These are phyloP conservation scores for Dactylellina parvicollis DNA, from an alignment of 2,329 filamentous ascomycete genomes.

Conservation along the genomic window DNA sequence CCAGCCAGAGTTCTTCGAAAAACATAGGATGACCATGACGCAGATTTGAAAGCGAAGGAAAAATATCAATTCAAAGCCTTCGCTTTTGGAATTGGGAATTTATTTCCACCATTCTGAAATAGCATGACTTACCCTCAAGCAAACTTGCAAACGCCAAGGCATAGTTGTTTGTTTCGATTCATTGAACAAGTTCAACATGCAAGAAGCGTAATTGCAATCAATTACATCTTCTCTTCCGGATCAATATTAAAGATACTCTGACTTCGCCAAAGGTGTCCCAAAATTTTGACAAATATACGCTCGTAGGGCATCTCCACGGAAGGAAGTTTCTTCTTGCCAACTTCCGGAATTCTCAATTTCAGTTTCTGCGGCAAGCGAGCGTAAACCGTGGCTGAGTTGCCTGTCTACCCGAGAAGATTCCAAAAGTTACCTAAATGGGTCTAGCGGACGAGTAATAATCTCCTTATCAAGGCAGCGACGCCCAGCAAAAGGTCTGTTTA, in stretches of 20 bases:
- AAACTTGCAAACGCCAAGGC: neutral
- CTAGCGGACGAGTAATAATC: conserved; percentile 1
- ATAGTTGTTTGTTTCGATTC: neutral
- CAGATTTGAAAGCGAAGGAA: conserved; percentile 18
- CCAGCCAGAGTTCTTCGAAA: neutral
- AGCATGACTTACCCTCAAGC: conserved; percentile 6
- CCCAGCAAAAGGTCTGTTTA: conserved; percentile 20
- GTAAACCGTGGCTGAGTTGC: conserved; percentile 36
- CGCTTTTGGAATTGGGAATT: conserved; percentile 14
- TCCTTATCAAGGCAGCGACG: neutral
- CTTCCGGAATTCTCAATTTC: conserved; percentile 21
- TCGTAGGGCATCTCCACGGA: neutral
- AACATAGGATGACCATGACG: conserved; percentile 30
- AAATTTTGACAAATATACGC: neutral
- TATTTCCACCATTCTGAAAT: conserved; percentile 12
- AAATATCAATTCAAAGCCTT: conserved; percentile 1
- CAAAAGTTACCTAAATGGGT: conserved; percentile 27
- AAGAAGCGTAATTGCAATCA: no score
- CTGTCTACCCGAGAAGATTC: conserved; percentile 32
- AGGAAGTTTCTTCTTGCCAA: conserved; percentile 3
- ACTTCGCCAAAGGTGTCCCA: neutral
- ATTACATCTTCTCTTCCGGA: neutral
- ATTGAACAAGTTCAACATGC: neutral
- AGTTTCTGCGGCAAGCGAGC: conserved; percentile 12
- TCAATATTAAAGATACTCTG: neutral